Evolutionary conservation across 371 early-diverging fungal species (phyloP), one percentile per base, ranked within the genome.

Genomic region (Mortierella sp.): DNA sequence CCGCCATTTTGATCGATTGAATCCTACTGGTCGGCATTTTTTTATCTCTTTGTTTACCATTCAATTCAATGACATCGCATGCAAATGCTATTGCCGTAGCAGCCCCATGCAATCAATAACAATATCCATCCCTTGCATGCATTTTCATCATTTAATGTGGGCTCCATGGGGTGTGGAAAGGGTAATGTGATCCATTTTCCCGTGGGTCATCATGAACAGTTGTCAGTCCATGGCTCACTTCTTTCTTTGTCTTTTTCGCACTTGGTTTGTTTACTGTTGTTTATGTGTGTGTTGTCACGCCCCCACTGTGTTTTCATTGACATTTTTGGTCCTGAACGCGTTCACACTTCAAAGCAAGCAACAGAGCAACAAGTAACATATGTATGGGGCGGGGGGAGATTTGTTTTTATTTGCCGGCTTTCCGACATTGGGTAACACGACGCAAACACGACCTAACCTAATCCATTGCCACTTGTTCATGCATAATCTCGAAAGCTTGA

Each of bases 171-270:
- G 26, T 58, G 58, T 60, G 60, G 60, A 60, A 60, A 31, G 16
- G 60, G 65, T 65, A 65, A 38, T 65, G 65, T 65, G 65, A 65
- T 65, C 42, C 38, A 24, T 65, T 65, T 65, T 65, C 65, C 65
- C 38, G 65, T 65, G 38, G 34, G 65, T 65, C 42, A 38, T 21
- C 21, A 48, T 65, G 21, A 38, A 38, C 21, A 48, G 31, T 65
- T 38, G 21, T 9, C 65, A 21, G 38, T 34, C 65, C 65, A 65
- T 65, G 65, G 65, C 38, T 65, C 21, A 34, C 38, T 31, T n/a
- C 28, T 63, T 10, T 26, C 31, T 60, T 26, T n/a, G 6, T 10
- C 26, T 9, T 57, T 9, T 57, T n/a, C 10, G 2, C 57, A 26
- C 26, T 21, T 57, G 24, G 26, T 26, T 65, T 34, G 38, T 38